Base-by-base conservation (phyloP, 2,329 filamentous ascomycete species). In the Davidsoniella virescens region DNA sequence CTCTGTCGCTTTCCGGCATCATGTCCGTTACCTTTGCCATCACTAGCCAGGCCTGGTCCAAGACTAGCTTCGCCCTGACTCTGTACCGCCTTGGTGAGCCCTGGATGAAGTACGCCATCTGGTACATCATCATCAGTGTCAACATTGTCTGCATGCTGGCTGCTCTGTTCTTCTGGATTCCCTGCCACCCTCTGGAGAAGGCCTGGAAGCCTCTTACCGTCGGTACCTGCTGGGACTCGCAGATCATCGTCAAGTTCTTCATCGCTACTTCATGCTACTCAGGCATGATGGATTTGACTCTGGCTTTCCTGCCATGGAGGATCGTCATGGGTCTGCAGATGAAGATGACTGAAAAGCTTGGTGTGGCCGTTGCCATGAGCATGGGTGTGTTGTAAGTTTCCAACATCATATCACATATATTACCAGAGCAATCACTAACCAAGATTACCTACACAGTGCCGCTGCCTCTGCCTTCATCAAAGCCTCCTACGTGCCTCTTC, bases 61-160 rank as follows among this genome's bases (percentile, higher is more conserved):
- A 52, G 54, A 60, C 59, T 1, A 60, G 60, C 1, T 60, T 63
- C 44, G 57, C 59, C 26, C 37, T 60, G 41, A 60, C 59, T 25
- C 53, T 63, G 16, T 54, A 62, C 37, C 61, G 61, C 36, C 56
- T 60, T 17, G 50, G 49, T 9, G 55, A 58, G 16, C 50, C 46
- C 14, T 56, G 56, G 52, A 58, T 59, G 54, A 54, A 52, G 41
- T 44, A 47, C 7, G 23, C 59, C 17, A 53, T 62, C 38, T 62
- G 60, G 60, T 55, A 56, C 52, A 53, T 58, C 44, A 57, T 60
- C 42, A 41, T 55, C 36, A 55, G 54, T 3, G 56, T 58, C 42
- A 60, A 60, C 54, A 44, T 59, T 25, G 41, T 57, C 17, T 50
- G 57, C 38, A 55, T 56, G 2, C 16, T 56, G 25, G 54, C 48